These are phyloP conservation scores for Cladosporium colombiae DNA, from an alignment of 2,329 filamentous ascomycete species.

Conservation along the genomic window DNA sequence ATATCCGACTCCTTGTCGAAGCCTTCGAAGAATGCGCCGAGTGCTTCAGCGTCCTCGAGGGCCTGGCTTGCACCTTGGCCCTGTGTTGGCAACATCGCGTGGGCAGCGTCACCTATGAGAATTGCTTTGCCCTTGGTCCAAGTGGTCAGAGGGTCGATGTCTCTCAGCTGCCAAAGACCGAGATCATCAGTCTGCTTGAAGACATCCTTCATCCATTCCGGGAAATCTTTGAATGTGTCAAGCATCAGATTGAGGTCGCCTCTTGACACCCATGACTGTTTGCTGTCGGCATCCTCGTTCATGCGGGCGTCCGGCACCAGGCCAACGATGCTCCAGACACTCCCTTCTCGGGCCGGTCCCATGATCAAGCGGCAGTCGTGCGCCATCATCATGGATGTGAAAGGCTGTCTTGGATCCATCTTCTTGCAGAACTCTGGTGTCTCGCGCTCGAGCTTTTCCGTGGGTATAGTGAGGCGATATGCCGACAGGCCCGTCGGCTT, in stretches of 20 bases:
- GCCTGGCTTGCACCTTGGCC: conserved; percentile 47
- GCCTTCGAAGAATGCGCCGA: conserved; percentile 32
- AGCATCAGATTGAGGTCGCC: conserved; percentile 42
- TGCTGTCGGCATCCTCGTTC: conserved; percentile 40
- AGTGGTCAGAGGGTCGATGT: conserved; percentile 44
- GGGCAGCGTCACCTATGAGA: conserved; percentile 43
- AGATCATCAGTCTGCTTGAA: conserved; percentile 40
- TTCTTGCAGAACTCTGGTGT: conserved; percentile 27
- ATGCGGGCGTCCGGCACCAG: conserved; percentile 49
- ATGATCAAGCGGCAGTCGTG: conserved; percentile 45
- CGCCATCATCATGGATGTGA: conserved; percentile 51
- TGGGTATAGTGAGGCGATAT: conserved; percentile 42
- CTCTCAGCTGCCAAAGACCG: conserved; percentile 49
- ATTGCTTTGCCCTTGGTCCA: conserved; percentile 38
- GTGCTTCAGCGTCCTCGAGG: conserved; percentile 46
- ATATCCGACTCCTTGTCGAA: conserved; percentile 24
- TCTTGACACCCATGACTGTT: conserved; percentile 44
- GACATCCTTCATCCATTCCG: conserved; percentile 41
- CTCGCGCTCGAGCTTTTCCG: conserved; percentile 25
- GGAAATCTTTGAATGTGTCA: conserved; percentile 46
- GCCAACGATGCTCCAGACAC: conserved; percentile 45
- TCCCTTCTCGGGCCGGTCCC: conserved; percentile 46
- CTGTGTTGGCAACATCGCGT: conserved; percentile 45
- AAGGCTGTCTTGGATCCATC: conserved; percentile 40
- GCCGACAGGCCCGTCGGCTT: conserved; percentile 42